Evolutionary conservation across 139 green algal genomes (phyloP), one percentile per base, ranked within the genome.

Genomic region (Tetraselmis striata): DNA sequence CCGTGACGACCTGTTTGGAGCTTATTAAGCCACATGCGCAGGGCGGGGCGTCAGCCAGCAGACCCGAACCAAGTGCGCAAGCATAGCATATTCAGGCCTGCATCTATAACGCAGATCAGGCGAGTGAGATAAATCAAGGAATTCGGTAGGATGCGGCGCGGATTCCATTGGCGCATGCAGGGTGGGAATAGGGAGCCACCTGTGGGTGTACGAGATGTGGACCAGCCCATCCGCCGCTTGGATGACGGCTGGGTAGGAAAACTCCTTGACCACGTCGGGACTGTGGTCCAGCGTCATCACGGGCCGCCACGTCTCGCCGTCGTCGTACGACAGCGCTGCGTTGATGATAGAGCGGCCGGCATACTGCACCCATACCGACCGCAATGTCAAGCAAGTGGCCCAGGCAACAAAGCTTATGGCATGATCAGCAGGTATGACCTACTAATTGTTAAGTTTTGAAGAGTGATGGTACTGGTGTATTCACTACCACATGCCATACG

Each of bases 121-220:
- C n/a, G n/a, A n/a, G n/a, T n/a, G n/a, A n/a, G n/a, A n/a, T n/a
- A n/a, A n/a, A n/a, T n/a, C n/a, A n/a, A n/a, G n/a, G n/a, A n/a
- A n/a, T n/a, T n/a, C n/a, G n/a, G n/a, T n/a, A n/a, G n/a, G n/a
- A n/a, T n/a, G n/a, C n/a, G n/a, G n/a, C n/a, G n/a, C n/a, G n/a
- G n/a, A n/a, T n/a, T n/a, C n/a, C n/a, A n/a, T n/a, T n/a, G n/a
- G n/a, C n/a, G n/a, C n/a, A n/a, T n/a, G n/a, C 11, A 67, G 45
- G 45, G 45, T 18, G 45, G 45, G 45, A 67, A 25, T 67, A 18
- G 18, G 45, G 45, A 67, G 11, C 5, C 77, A 28, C 77, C 32
- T 80, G 29, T 26, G 31, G 18, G 77, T 80, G 77, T 80, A 80
- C 2, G 28, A 28, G 29, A 80, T 32, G 77, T 80, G 77, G 2